phyloP scores from a whole-genome alignment of 345 rosid genomes.

The Rhodomyrtus tomentosa region DNA sequence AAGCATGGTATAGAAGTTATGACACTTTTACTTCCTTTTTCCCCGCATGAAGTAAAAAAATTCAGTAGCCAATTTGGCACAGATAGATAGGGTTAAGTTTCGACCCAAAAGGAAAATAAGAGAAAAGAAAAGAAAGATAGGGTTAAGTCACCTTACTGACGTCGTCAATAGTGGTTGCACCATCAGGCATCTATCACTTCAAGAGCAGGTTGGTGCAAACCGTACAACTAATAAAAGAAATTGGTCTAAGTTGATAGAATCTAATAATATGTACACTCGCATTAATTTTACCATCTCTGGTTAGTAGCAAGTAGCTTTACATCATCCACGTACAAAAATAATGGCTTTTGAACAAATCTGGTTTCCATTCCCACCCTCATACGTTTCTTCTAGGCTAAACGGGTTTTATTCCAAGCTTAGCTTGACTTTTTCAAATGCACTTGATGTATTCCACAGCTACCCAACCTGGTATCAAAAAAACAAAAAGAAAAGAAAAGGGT shows the following conservation, averaged over 20 bases:
- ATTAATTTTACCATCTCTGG: not conserved
- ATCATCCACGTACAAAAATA: not conserved
- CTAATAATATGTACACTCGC: not conserved
- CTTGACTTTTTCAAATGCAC: not conserved
- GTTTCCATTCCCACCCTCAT: not conserved
- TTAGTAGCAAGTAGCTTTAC: not conserved
- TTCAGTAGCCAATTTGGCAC: not conserved
- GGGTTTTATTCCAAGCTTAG: not conserved
- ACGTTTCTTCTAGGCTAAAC: not conserved
- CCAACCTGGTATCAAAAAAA: not conserved
- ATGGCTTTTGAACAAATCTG: not conserved
- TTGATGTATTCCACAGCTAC: not conserved
- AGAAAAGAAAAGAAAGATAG: not conserved
- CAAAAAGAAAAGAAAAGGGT: no score
- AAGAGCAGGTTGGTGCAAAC: not conserved
- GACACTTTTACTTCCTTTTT: no score
- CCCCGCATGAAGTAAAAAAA: not conserved
- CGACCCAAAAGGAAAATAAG: no score
- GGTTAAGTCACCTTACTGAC: not conserved
- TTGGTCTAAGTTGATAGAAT: not conserved
- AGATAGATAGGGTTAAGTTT: not conserved
- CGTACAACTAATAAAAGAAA: not conserved
- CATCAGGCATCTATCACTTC: not conserved
- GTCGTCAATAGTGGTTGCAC: not conserved
- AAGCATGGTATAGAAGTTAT: no score